Evolutionary conservation across 345 rosid genomes (phyloP).

Genomic region (Carallia pectinifolia): DNA sequence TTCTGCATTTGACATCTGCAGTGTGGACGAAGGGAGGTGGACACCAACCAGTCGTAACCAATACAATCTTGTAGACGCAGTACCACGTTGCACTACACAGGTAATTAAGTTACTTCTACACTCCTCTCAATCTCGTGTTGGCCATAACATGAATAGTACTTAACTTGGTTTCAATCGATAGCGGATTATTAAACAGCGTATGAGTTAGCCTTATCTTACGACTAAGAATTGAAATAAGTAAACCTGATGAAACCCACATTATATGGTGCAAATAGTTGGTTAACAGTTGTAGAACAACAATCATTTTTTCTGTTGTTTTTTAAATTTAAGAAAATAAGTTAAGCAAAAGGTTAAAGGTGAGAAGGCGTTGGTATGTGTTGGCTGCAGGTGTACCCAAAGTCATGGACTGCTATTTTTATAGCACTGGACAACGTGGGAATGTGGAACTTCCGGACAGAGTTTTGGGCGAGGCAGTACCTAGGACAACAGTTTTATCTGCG

Average conservation of each 20-base stretch:
- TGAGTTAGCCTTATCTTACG: too few species aligned
- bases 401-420: conserved; percentile 40
- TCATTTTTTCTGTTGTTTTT: not conserved
- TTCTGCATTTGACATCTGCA: conserved; percentile 23
- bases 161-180: too few species aligned
- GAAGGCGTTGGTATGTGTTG: not conserved
- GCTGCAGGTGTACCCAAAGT: conserved; percentile 40
- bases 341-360: too few species aligned
- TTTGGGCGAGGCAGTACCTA: conserved; percentile 43
- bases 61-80: conserved; percentile 77
- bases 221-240: too few species aligned
- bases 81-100: conserved; percentile 56
- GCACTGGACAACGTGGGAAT: conserved; percentile 48
- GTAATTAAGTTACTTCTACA: conserved; percentile 1
- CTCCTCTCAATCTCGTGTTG: not conserved
- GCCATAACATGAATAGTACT: not conserved
- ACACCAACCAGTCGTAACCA: conserved; percentile 49
- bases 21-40: conserved; percentile 83
- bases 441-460: conserved; percentile 46
- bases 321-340: too few species aligned
- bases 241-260: too few species aligned
- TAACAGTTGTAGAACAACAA: not conserved
- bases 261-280: too few species aligned
- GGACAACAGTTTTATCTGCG: conserved; percentile 45
- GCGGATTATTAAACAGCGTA: too few species aligned